These are phyloP conservation scores for Fistulinella prunicolor DNA, from an alignment of 768 basidiomycete species.

Conservation along the genomic window DNA sequence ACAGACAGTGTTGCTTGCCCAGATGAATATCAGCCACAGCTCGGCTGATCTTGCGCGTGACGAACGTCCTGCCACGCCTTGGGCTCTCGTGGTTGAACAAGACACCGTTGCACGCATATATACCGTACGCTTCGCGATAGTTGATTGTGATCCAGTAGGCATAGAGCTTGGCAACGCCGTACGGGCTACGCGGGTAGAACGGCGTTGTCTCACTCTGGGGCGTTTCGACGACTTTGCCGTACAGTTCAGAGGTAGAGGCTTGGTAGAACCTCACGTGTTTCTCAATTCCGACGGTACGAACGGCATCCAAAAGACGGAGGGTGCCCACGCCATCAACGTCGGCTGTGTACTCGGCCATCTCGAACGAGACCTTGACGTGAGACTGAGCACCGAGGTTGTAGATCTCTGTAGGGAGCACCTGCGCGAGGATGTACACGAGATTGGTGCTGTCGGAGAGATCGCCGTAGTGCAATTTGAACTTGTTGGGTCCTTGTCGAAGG, in stretches of 20 bases:
- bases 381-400: constrained; percentile 98
- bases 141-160: constrained; percentile 90
- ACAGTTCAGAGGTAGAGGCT: constrained; percentile 95
- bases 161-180: constrained; percentile 94
- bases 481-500: constrained; percentile 53
- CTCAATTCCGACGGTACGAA: constrained; percentile 93
- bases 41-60: constrained; percentile 91
- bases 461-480: constrained; percentile 85
- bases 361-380: constrained; percentile 98
- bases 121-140: constrained; percentile 93
- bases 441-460: constrained; percentile 96
- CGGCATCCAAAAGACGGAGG: constrained; percentile 90
- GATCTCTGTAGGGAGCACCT: constrained; percentile 92
- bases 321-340: constrained; percentile 97
- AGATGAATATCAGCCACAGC: constrained; percentile 90
- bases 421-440: constrained; percentile 92
- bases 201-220: constrained; percentile 96
- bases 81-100: constrained; percentile 99
- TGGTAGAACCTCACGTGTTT: constrained; percentile 95
- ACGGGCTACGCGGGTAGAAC: constrained; percentile 97
- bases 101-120: constrained; percentile 97
- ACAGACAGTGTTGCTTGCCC: constrained; percentile 87
- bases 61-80: constrained; percentile 90
- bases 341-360: constrained; percentile 98
- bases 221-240: constrained; percentile 94